A percentile compares a stretch with the other conserved stretches of the same genome.
Evolutionary conservation across 345 rosid genomes (phyloP).

Genomic region (Ceriops zippeliana): DNA sequence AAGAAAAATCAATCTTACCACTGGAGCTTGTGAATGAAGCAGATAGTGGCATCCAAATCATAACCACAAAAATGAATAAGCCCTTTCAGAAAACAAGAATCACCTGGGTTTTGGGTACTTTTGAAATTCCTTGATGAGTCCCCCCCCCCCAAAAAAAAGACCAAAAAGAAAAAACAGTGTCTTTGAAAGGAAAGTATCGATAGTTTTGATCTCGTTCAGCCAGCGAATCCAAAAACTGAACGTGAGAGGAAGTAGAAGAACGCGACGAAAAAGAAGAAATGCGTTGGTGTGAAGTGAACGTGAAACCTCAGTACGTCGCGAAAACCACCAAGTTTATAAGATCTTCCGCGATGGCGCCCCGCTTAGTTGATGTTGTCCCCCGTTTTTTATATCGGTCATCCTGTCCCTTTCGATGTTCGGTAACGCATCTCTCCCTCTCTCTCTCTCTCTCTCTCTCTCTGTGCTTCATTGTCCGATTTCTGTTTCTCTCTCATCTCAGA

Average conservation of each 20-base stretch:
- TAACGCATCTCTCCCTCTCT: constrained; percentile 17
- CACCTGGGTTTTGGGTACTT: too few species aligned
- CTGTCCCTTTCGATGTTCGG: neutral
- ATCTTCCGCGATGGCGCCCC: constrained; percentile 15
- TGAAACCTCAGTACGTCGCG: neutral
- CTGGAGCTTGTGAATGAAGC: too few species aligned
- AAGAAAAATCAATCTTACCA: too few species aligned
- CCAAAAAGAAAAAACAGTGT: too few species aligned
- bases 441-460: neutral
- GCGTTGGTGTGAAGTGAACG: neutral
- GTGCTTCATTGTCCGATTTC: neutral
- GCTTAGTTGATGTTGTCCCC: constrained; percentile 13
- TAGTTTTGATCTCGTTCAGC: neutral
- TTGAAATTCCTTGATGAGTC: too few species aligned
- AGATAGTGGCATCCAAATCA: too few species aligned
- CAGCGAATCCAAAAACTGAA: neutral
- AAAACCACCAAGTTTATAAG: constrained; percentile 20
- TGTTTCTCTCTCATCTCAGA: neutral
- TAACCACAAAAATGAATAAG: too few species aligned
- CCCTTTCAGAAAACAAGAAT: too few species aligned
- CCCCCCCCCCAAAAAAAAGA: too few species aligned
- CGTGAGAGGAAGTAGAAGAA: neutral
- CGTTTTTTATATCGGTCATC: neutral
- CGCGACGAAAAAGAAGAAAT: neutral
- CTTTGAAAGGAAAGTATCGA: too few species aligned